Conservation (phyloP, 371 early-diverging fungal species). For the Zychaea mexicana region DNA sequence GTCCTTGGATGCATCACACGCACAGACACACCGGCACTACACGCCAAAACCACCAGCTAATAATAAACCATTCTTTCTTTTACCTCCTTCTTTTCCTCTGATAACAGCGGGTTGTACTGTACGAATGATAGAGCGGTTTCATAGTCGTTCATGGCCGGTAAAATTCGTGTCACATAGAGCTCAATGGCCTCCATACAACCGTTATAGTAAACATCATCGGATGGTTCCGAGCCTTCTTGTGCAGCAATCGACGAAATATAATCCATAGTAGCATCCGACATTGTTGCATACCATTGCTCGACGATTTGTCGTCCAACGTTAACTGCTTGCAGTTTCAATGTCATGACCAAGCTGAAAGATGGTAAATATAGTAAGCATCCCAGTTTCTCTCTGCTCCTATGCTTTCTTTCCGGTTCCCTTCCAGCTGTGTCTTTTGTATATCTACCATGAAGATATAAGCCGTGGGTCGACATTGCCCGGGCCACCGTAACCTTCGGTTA, state of each 20-base stretch:
- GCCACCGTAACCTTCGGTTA: slow-evolving; percentile 16
- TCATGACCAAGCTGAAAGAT: slow-evolving; percentile 29
- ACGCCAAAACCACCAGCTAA: too few species aligned
- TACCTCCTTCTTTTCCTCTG: slow-evolving; percentile 40
- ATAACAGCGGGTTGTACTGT: slow-evolving; percentile 36
- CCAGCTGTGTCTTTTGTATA: not conserved
- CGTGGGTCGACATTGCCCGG: slow-evolving; percentile 26
- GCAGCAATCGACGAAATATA: slow-evolving; percentile 7
- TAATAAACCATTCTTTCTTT: not conserved
- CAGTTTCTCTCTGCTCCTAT: not conserved
- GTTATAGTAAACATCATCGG: slow-evolving; percentile 17
- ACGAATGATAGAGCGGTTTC: slow-evolving; percentile 40
- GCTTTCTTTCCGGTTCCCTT: not conserved
- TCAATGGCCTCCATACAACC: slow-evolving; percentile 31
- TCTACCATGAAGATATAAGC: slow-evolving; percentile 39
- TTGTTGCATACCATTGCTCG: slow-evolving; percentile 38
- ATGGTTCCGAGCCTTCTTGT: slow-evolving; percentile 2
- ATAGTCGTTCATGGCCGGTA: slow-evolving; percentile 37
- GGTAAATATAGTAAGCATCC: not conserved
- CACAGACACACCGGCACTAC: not conserved
- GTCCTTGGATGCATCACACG: not conserved
- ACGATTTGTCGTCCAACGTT: slow-evolving; percentile 32
- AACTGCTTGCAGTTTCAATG: slow-evolving; percentile 22
- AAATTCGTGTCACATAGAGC: slow-evolving; percentile 28
- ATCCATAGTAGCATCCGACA: slow-evolving; percentile 31